Base-by-base conservation (phyloP, 225 moss, liverwort and hornwort genomes). In the Neckera pumila region DNA sequence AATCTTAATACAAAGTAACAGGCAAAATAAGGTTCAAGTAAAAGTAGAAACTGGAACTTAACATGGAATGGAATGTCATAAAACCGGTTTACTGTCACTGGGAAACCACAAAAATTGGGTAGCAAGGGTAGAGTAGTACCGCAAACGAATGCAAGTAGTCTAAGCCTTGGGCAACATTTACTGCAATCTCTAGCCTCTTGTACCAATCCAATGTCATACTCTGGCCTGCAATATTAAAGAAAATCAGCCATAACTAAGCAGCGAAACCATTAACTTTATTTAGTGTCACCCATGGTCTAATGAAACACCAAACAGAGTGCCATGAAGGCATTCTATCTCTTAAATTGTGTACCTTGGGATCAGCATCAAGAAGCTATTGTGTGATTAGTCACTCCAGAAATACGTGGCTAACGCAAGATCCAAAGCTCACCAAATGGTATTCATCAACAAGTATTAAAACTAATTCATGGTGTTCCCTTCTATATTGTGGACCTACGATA, bases 101-200 rank as follows among this genome's bases (percentile, higher is more conserved):
- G 75, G 36, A 57, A 80, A 83, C 23, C 70, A n/a, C 34, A 86
- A 18, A 28, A 56, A 59, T 38, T 40, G 45, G 40, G 38, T 45
- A 25, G 59, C 30, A 66, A 36, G 25, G 27, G 36, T 89, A 88
- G 30, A 34, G 30, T 86, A 87, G 40, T 87, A 87, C 93, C 87
- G 93, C 93, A 72, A 94, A 94, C 6, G 93, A 92, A 76, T 92
- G 93, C 83, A 94, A 85, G 84, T 92, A 94, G 53, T 92, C 92
- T 59, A 94, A 82, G 65, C 92, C 92, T 90, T 90, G 93, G 59
- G 93, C 93, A 26, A 94, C 92, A 62, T 92, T 85, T 10, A 94
- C 91, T 79, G 93, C 93, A 90, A 94, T 94, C 85, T 94, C 93
- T 26, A 94, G 85, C 70, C 93, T 84, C 85, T 92, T 92, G 92